phyloP scores from a whole-genome alignment of 164 flowering plant species.

The Protea cynaroides region DNA sequence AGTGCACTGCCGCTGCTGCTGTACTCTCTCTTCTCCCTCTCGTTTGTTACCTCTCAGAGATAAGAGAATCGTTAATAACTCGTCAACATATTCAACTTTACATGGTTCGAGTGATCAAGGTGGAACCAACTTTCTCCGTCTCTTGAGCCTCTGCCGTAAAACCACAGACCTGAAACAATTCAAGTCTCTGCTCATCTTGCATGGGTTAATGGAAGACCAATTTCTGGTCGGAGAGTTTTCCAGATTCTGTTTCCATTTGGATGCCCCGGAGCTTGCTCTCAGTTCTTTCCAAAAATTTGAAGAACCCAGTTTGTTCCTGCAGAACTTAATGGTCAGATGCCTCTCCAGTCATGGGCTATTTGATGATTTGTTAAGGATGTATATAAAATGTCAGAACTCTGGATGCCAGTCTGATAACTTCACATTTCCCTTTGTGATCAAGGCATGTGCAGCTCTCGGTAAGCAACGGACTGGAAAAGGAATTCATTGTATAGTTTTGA shows the following conservation, averaged over 20 bases:
- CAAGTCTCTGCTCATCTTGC: slow-evolving; percentile 6
- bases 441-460: slow-evolving; percentile 7
- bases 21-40: slow-evolving; percentile 4
- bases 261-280: slow-evolving; percentile 3
- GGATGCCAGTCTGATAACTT: slow-evolving; percentile 12
- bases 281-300: slow-evolving; percentile 2
- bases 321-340: slow-evolving; percentile 15
- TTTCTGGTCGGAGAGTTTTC: slow-evolving; percentile 7
- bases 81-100: background rate
- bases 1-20: background rate
- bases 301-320: slow-evolving; percentile 13
- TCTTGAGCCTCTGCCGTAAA: slow-evolving; percentile 6
- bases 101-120: background rate
- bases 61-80: background rate
- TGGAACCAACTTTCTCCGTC: slow-evolving; percentile 5
- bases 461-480: slow-evolving; percentile 6
- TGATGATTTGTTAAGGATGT: slow-evolving; percentile 6
- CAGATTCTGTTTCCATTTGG: slow-evolving; percentile 6
- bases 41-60: background rate
- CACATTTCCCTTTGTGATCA: slow-evolving; percentile 16
- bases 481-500: slow-evolving; percentile 12
- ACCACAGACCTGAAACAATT: slow-evolving; percentile 7
- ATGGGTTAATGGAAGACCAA: slow-evolving; percentile 7
- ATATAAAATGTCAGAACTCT: slow-evolving; percentile 1
- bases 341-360: slow-evolving; percentile 13